phyloP scores from a whole-genome alignment of 805 yeast species.

The Priceomyces haplophilus region DNA sequence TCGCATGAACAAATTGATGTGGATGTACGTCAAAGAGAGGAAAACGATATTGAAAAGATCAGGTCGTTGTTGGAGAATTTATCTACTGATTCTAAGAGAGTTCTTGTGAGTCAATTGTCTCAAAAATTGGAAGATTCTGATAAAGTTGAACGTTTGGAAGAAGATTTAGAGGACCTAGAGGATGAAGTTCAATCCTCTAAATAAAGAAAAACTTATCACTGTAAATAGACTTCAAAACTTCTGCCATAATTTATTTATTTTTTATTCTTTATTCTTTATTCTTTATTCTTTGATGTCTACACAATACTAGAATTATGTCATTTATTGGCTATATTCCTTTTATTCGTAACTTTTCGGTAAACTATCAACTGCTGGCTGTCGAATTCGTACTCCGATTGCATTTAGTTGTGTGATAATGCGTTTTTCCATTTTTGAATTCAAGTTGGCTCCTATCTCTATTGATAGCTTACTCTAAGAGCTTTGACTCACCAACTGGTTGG shows the following conservation, averaged over 20 bases:
- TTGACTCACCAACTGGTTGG: constrained; percentile 31
- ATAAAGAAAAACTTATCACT: background rate
- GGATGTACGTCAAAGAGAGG: constrained; percentile 13
- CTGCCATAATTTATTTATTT: background rate
- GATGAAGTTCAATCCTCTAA: background rate
- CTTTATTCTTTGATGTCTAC: background rate
- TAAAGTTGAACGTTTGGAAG: constrained; percentile 3
- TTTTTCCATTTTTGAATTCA: background rate
- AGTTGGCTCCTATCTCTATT: background rate
- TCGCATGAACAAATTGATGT: constrained; percentile 23
- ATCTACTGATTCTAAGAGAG: constrained; percentile 29
- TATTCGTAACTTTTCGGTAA: background rate
- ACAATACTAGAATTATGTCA: background rate
- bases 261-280: background rate
- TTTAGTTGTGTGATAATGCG: background rate
- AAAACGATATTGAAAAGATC: constrained; percentile 21
- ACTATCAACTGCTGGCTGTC: background rate
- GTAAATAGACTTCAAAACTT: background rate
- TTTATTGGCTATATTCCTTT: background rate
- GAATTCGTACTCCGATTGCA: background rate
- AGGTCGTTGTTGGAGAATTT: constrained; percentile 35
- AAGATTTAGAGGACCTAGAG: background rate
- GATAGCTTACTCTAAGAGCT: background rate
- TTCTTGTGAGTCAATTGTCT: constrained; percentile 26
- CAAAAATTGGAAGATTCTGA: constrained; percentile 6